These are phyloP conservation scores for Tuber indicum DNA, from an alignment of 495 filamentous ascomycete species.

Conservation along the genomic window DNA sequence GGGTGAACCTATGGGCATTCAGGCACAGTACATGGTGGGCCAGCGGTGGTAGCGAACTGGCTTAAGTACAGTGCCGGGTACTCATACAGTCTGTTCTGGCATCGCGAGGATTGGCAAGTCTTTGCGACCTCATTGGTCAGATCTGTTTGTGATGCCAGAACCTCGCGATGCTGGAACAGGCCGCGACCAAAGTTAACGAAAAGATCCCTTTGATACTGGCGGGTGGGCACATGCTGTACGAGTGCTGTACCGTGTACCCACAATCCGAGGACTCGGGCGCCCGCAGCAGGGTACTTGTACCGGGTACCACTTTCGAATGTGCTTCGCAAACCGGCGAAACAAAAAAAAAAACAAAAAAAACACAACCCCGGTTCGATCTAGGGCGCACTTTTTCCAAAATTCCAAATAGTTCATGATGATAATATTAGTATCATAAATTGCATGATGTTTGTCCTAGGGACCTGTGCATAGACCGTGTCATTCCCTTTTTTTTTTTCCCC, in stretches of 20 bases:
- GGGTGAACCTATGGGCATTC: neutral
- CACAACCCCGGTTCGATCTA: neutral
- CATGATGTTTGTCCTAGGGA: too few relatives aligned
- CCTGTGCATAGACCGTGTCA: too few relatives aligned
- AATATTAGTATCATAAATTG: too few relatives aligned
- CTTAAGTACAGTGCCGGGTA: neutral
- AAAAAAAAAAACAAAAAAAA: neutral
- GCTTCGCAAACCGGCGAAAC: neutral
- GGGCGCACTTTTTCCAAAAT: neutral
- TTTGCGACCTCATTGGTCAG: neutral
- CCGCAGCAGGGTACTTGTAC: neutral
- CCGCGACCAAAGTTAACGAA: neutral
- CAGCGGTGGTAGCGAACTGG: neutral
- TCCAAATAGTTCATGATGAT: neutral
- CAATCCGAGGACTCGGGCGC: neutral
- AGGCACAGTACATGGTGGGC: neutral
- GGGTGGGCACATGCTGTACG: neutral
- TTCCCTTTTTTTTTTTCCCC: too few relatives aligned
- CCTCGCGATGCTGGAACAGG: neutral
- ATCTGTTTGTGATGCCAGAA: neutral
- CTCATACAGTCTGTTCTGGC: neutral
- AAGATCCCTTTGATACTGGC: neutral
- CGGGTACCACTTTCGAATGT: neutral
- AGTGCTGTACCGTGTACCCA: neutral
- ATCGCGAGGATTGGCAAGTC: neutral